Conservation (phyloP, 2,329 filamentous ascomycete genomes). For the Alternaria tenuissima region DNA sequence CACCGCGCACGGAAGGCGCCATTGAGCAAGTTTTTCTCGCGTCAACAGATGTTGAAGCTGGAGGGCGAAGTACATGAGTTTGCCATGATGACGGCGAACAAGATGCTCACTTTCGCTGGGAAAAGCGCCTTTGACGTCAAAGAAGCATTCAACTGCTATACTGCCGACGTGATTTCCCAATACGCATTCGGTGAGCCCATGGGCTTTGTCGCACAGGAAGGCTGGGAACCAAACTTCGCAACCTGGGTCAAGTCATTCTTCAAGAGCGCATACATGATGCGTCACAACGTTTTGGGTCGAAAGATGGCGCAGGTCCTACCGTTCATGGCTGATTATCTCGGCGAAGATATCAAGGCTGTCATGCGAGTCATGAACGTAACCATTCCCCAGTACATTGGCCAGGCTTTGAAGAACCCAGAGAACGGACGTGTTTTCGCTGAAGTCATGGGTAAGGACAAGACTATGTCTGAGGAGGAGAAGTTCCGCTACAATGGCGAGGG, state of each 20-base stretch:
- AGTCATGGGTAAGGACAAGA: constrained; percentile 29
- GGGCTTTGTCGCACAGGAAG: constrained; percentile 39
- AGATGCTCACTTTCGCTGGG: constrained; percentile 30
- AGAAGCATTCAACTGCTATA: constrained; percentile 40
- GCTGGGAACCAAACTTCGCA: constrained; percentile 39
- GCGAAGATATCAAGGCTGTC: constrained; percentile 36
- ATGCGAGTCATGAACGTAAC: constrained; percentile 39
- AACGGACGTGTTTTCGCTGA: constrained; percentile 38
- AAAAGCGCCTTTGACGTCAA: constrained; percentile 36
- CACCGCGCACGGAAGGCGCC: constrained; percentile 45
- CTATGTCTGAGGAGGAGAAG: constrained; percentile 33
- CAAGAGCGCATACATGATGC: constrained; percentile 40
- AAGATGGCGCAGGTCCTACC: constrained; percentile 36
- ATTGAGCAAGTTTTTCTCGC: constrained; percentile 50
- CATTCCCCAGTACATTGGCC: constrained; percentile 33
- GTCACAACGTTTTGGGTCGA: constrained; percentile 32
- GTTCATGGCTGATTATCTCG: constrained; percentile 37
- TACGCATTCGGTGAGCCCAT: constrained; percentile 39
- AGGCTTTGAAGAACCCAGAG: constrained; percentile 33
- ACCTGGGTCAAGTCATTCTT: constrained; percentile 40
- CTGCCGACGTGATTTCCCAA: constrained; percentile 38
- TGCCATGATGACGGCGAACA: constrained; percentile 24
- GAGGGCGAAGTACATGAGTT: constrained; percentile 33
- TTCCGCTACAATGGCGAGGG: constrained; percentile 35
- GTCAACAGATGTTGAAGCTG: constrained; percentile 38